Evolutionary conservation across 495 filamentous ascomycete species (phyloP), one percentile per base, ranked within the genome.

Genomic region (Trichoderma gamsii): DNA sequence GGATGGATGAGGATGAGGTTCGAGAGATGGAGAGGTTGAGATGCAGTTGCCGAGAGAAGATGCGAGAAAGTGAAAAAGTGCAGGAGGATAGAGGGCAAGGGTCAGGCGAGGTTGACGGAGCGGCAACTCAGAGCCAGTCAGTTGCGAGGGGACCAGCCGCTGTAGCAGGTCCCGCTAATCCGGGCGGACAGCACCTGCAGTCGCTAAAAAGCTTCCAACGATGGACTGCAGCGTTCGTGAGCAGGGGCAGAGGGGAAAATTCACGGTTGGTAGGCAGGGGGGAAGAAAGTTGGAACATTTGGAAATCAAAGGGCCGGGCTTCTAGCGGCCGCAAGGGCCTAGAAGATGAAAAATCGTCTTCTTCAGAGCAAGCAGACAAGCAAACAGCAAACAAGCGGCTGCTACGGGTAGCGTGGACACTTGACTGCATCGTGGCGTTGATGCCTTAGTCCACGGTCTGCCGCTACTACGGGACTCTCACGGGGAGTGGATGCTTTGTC

Each of bases 371-470:
- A 16, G 27, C 3, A 61, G 21, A 4, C 21, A 2, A n/a, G 51
- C 51, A 59, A 32, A 32, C 3, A 11, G 56, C 25, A 12, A 25
- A 23, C 25, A 18, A 18, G 27, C 56, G 56, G 56, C 56, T 61
- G 56, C 11, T 61, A 32, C 56, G 56, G 56, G 27, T 61, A 25
- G 2, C 7, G 13, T 61, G 35, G 35, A 38, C 35, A 3, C 7
- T 61, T 61, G 25, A n/a, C 56, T 25, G 8, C 16, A 11, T 61
- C 56, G 56, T 61, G 56, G 56, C 56, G 23, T 61, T 32, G 56
- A 32, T 61, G 56, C 56, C 56, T 61, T 61, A 61, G 56, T 61
- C 56, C 4, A 52, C 25, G 21, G n/a, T 25, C 27, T 61, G 56
- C 56, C 56, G 29, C 25, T 32, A 32, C 29, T 25, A 23, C 29